Evolutionary conservation across 257 asterid genomes (phyloP).

Genomic region (Solanum sitiens): DNA sequence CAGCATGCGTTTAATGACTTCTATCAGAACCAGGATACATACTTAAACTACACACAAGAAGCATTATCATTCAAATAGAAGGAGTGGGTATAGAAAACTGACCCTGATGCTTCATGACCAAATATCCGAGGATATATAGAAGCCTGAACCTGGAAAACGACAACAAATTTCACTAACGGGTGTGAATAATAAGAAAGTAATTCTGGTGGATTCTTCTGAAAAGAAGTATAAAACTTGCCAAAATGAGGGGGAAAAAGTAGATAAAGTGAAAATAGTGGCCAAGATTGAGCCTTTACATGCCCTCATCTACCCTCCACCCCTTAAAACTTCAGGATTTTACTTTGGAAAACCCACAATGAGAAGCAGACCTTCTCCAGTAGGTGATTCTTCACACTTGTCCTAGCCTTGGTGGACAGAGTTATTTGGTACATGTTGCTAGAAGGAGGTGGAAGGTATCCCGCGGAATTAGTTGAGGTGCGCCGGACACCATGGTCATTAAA

Average conservation of each 20-base stretch:
- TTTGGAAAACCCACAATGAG: not conserved
- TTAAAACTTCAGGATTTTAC: not conserved
- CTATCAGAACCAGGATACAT: not conserved
- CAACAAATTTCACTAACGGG: not conserved
- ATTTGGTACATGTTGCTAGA: not conserved
- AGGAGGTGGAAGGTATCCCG: not conserved
- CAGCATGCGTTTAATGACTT: not conserved
- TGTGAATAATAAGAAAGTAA: not conserved
- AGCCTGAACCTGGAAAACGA: conserved; percentile 52
- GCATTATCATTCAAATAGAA: not conserved
- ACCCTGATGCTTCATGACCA: conserved; percentile 99
- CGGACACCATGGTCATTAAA: not conserved
- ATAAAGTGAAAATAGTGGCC: not conserved
- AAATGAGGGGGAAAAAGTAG: not conserved
- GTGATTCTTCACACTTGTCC: not conserved
- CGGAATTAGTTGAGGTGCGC: not conserved
- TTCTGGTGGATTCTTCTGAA: not conserved
- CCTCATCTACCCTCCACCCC: not conserved
- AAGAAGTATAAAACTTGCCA: not conserved
- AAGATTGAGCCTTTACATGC: not conserved
- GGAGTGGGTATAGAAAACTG: conserved; percentile 9
- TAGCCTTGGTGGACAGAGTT: not conserved
- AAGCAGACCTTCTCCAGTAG: not conserved
- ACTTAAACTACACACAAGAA: not conserved
- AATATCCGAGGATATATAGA: conserved; percentile 74